Conservation (phyloP, 345 rosid species). For the Acer saccharum region DNA sequence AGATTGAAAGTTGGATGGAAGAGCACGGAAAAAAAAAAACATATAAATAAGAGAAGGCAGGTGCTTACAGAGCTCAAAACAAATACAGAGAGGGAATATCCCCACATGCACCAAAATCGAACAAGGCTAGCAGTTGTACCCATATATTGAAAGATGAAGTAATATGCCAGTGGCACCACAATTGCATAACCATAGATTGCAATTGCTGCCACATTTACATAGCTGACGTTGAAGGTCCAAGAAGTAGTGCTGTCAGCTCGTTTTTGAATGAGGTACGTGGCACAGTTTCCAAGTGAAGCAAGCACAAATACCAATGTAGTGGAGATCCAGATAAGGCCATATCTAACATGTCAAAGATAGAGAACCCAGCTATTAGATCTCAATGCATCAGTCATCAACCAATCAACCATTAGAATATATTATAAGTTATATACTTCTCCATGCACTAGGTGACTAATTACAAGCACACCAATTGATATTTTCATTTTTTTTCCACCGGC, state of each 20-base stretch:
- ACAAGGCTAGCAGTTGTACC: conserved; percentile 82
- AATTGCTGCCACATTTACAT: conserved; percentile 66
- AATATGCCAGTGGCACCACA: conserved; percentile 79
- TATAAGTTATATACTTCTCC: neutral
- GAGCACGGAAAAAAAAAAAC: neutral
- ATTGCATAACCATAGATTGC: conserved; percentile 71
- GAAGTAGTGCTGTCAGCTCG: conserved; percentile 43
- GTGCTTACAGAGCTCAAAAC: conserved; percentile 70
- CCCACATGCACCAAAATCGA: conserved; percentile 97
- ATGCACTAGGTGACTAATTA: neutral
- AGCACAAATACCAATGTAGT: conserved; percentile 86
- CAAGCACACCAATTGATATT: neutral
- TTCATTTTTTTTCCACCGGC: neutral
- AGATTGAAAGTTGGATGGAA: neutral
- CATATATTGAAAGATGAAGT: conserved; percentile 78
- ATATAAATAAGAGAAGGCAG: conserved; percentile 3
- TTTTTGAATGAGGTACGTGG: conserved; percentile 78
- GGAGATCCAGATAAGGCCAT: conserved; percentile 90
- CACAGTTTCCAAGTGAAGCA: conserved; percentile 84
- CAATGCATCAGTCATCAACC: neutral
- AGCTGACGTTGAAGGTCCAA: conserved; percentile 92
- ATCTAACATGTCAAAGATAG: conserved; percentile 47
- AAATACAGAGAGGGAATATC: conserved; percentile 85
- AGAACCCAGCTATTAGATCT: neutral
- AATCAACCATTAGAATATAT: neutral